Base-by-base conservation (phyloP, 2,329 filamentous ascomycete species). In the Escovopsis weberi region DNA sequence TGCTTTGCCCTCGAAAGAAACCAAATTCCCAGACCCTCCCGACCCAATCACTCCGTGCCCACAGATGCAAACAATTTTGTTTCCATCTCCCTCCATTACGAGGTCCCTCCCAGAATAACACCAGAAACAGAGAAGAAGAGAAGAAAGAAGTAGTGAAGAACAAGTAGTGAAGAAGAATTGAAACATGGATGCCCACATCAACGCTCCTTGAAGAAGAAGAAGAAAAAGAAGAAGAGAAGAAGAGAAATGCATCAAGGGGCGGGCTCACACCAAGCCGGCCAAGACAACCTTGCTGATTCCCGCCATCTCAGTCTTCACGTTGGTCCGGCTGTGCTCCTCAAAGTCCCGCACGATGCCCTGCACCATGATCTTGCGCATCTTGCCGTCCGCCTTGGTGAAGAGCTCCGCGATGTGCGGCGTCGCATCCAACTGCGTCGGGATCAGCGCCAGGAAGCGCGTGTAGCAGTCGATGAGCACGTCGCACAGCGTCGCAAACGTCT, bases 391-490 rank as follows among this genome's bases (percentile, higher is more conserved):
- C 62, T 98, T 98, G 10, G 78, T 74, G 52, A 98, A 98, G 42
- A 89, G 68, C 58, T 96, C 91, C 0, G 80, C 84, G 1, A 96
- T 70, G 0, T 68, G 62, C 1, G 77, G 72, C 4, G 71, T 75
- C 55, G 85, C 91, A 40, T 83, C 74, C 26, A 81, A 75, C 1
- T 88, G 82, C 3, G 78, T 77, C n/a, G 79, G 72, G 19, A 96
- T 68, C 45, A 98, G 68, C 37, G 69, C 70, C 53, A 93, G 67
- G 26, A 98, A 75, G 43, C 80, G 77, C 33, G 79, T 78, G 63
- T 98, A 98, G 55, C 80, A 85, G 59, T 96, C 91, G 53, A 95
- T 93, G 47, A 98, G 67, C 3, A 94, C 85, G 57, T 98, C 91
- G 65, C 91, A 96, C 6, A 98, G 70, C 11, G 91, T 95, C 12